Conservation (phyloP, 1,139 yeast genomes). For the Torulaspora pretoriensis region DNA sequence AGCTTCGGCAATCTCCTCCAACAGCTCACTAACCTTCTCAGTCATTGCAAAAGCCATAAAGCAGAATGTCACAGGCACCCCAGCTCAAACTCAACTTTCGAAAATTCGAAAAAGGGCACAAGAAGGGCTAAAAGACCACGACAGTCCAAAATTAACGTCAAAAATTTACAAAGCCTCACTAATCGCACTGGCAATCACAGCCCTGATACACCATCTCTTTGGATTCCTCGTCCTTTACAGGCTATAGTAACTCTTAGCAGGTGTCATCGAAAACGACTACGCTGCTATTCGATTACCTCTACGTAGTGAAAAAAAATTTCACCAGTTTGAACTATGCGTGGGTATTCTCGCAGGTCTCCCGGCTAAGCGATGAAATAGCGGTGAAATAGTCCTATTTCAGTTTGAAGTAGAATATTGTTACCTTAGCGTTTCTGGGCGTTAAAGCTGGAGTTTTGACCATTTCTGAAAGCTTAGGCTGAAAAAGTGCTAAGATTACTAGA, state of each 20-base stretch:
- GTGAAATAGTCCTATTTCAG: not conserved
- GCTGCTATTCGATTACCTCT: not conserved
- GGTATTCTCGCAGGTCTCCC: slow-evolving; percentile 6
- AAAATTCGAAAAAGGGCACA: not conserved
- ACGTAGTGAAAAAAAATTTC: slow-evolving; percentile 6
- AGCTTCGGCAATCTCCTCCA: not conserved
- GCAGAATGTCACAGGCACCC: not conserved
- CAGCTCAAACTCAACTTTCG: not conserved
- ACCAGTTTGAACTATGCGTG: slow-evolving; percentile 8
- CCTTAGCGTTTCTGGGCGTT: not conserved
- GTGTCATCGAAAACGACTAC: slow-evolving; percentile 3
- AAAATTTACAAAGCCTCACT: slow-evolving; percentile 3
- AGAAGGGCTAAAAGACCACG: not conserved
- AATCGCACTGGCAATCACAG: slow-evolving; percentile 1
- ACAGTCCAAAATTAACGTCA: not conserved
- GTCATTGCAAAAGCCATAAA: not conserved
- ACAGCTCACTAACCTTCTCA: not conserved
- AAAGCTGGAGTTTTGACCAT: not conserved
- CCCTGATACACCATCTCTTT: slow-evolving; percentile 5
- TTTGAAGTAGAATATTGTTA: not conserved
- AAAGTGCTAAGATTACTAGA: not conserved
- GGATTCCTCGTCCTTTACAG: slow-evolving; percentile 4
- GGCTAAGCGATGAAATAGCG: slow-evolving; percentile 3
- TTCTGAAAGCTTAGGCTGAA: not conserved
- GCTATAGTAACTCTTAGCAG: not conserved